Conservation (phyloP, 192 early-diverging fungal genomes). For the Podila clonocystis region DNA sequence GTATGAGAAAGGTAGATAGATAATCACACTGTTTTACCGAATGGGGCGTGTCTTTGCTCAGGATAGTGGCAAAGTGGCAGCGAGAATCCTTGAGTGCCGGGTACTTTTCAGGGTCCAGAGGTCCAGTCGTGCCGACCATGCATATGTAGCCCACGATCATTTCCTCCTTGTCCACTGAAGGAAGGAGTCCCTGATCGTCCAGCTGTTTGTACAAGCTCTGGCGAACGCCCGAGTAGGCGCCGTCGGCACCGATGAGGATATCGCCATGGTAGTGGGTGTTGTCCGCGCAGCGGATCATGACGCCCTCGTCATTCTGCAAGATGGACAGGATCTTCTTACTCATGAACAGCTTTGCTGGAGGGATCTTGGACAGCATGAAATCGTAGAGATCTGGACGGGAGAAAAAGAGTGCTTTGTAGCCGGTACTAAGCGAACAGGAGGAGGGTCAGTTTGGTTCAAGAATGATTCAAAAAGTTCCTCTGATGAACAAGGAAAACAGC, state of each 20-base stretch:
- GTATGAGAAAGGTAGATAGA: no score
- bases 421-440: no score
- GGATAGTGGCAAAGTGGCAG: no score
- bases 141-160: not conserved
- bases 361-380: slow-evolving; percentile 1
- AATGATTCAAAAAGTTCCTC: no score
- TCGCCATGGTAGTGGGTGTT: slow-evolving; percentile 3
- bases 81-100: not conserved
- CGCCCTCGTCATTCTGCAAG: not conserved
- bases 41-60: no score
- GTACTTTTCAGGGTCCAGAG: not conserved
- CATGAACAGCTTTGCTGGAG: not conserved
- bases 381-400: not conserved
- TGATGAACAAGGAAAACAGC: no score
- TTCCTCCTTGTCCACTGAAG: not conserved
- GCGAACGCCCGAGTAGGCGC: slow-evolving; percentile 1
- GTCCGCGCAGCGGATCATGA: slow-evolving; percentile 5
- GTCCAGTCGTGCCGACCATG: not conserved
- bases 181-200: not conserved
- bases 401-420: not conserved
- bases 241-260: slow-evolving; percentile 13
- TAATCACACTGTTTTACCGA: no score
- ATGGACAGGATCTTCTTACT: not conserved
- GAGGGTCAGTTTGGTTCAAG: no score
- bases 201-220: slow-evolving; percentile 4